Percentiles rank a stretch among this genome's conserved stretches.
phyloP scores from a whole-genome alignment of 768 basidiomycete species.

The Collybiopsis confluens region DNA sequence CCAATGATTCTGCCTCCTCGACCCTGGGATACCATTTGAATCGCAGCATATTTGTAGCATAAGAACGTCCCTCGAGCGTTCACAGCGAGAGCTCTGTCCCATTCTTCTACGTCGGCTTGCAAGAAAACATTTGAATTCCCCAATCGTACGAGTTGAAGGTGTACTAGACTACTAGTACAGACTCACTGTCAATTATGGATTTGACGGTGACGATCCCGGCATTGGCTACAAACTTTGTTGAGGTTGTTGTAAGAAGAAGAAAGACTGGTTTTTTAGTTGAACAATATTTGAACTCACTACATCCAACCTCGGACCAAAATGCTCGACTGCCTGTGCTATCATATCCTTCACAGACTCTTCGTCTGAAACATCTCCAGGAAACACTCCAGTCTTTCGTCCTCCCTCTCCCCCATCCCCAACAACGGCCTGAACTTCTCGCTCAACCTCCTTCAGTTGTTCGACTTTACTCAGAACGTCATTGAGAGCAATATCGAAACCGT shows the following conservation, averaged over 20 bases:
- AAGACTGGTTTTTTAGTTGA: not conserved
- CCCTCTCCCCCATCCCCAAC: too few species aligned
- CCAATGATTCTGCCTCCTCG: conserved; percentile 38
- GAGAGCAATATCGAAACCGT: conserved; percentile 38
- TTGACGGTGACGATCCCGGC: conserved; percentile 20
- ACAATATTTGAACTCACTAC: conserved; percentile 20
- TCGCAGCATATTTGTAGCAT: conserved; percentile 33
- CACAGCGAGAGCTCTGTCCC: conserved; percentile 20
- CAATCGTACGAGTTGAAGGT: not conserved
- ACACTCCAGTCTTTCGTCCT: conserved; percentile 17
- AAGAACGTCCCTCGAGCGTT: conserved; percentile 31
- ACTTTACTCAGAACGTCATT: conserved; percentile 28
- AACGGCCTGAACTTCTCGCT: conserved; percentile 15
- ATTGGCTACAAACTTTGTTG: conserved; percentile 30
- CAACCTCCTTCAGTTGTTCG: conserved; percentile 13
- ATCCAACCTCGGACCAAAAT: conserved; percentile 21
- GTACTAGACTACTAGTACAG: not conserved
- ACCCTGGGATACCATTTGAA: conserved; percentile 35
- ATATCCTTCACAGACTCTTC: conserved; percentile 22
- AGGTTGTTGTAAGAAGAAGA: not conserved
- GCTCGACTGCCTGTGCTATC: conserved; percentile 16
- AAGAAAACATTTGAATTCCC: not conserved
- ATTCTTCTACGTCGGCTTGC: conserved; percentile 18
- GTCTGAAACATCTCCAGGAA: conserved; percentile 28
- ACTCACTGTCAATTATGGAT: conserved; percentile 19